Evolutionary conservation across 1,284 basidiomycete species (phyloP), one percentile per base, ranked within the genome.

Genomic region (Phlebopus sp.): DNA sequence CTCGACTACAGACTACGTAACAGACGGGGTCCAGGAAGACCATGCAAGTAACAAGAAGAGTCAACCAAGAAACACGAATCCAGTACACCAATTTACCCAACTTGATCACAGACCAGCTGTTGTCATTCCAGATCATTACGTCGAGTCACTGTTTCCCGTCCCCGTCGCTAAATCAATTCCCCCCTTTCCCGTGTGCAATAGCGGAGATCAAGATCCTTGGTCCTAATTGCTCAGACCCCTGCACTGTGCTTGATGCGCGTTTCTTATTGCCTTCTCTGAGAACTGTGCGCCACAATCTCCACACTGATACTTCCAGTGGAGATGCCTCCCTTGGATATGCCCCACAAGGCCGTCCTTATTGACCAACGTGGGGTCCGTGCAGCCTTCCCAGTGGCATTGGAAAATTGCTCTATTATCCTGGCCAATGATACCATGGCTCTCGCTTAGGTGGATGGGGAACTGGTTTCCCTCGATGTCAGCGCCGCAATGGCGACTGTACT

Each of bases 271-370:
- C 48, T 53, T 49, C 6, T 43, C 27, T 1, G 18, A 5, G 49
- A 65, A 63, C 8, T 30, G 36, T 9, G 42, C 9, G n/a, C 61
- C 61, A 10, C 61, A 63, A 18, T 37, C 51, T 8, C 52, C 51
- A 43, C 61, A 63, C 21, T 45, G n/a, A 62, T 62, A 63, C 43
- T 15, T 57, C 61, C 61, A 63, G 13, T 18, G 18, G 2, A 63
- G 13, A 29, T 63, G 61, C 18, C 8, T 57, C 42, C 66, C 64
- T 37, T 54, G 62, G 8, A 63, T 53, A 11, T 63, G 60, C 25
- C 17, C 53, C 59, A 61, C 42, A 48, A 63, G 21, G 10, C 43
- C 54, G 2, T 59, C 62, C 34, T 34, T 66, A 36, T 7, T 58
- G 15, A 51, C 55, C 2, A 37, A 8, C 25, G 54, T 51, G 29